Evolutionary conservation across 108 stramenopile genomes (phyloP), one percentile per base, ranked within the genome.

Genomic region (Skeletonema menzelii): DNA sequence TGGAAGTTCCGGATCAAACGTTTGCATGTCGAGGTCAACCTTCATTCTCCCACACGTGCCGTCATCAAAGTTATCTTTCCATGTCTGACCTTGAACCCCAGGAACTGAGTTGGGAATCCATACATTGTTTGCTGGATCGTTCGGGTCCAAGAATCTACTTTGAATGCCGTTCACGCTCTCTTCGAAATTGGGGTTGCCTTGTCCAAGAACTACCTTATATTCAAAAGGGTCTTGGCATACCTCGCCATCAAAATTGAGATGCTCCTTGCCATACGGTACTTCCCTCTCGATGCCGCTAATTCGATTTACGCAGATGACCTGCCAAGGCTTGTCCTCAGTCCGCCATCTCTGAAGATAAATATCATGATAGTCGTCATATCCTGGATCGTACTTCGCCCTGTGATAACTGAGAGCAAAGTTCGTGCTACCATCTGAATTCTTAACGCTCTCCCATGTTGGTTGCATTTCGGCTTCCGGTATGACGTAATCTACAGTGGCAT

Each of bases 351-450:
- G 93, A 5, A 89, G 68, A 68, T 90, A 95, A 53, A 96, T 96
- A 64, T 96, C 95, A 65, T 96, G 89, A 65, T 85, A 87, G 76
- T 96, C 77, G 63, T 96, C 95, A 83, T 96, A 96, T 14, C 78
- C 88, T 26, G 67, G 66, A 31, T 86, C 64, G 71, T 96, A 96
- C 13, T 82, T 74, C 32, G 92, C 92, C 13, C 95, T 72, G 63
- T 96, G 95, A 56, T 88, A 95, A 69, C 74, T 92, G 27, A 93
- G 85, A 10, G 90, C 87, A 65, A 88, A 94, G 70, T 94, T 82
- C 20, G 70, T 87, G 37, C 44, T 76, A 4, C 93, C 93, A 19
- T 77, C 75, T 6, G 61, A 57, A 67, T 86, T 73, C 67, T 95
- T 92, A 22, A 93, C 95, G 31, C 79, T 84, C 66, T 95, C 92